Percentiles rank a stretch among this genome's conserved stretches.
Conservation (phyloP, 1,284 basidiomycete species). For the Dichomitus squalens region DNA sequence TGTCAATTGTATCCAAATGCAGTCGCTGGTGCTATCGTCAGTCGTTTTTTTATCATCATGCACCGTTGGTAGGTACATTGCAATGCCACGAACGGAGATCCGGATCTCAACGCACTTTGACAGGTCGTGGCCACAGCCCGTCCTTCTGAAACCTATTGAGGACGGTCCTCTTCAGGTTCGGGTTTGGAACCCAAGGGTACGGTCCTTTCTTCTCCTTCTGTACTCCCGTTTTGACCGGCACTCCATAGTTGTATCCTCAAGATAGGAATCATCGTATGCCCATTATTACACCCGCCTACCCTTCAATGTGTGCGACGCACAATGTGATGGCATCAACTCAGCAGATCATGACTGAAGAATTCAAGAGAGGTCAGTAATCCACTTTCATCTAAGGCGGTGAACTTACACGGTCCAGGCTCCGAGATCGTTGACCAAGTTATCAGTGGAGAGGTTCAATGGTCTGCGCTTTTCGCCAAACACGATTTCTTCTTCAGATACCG, state of each 20-base stretch:
- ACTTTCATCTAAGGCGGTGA: not conserved
- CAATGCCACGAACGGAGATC: not conserved
- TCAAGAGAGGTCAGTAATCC: slow-evolving; percentile 75
- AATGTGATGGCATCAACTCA: slow-evolving; percentile 97
- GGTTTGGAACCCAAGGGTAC: slow-evolving; percentile 96
- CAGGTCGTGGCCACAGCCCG: slow-evolving; percentile 98
- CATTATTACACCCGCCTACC: slow-evolving; percentile 99
- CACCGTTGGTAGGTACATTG: slow-evolving; percentile 79
- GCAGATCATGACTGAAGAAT: slow-evolving; percentile 95
- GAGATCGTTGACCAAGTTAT: slow-evolving; percentile 94
- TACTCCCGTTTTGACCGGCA: not conserved
- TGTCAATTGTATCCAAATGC: slow-evolving; percentile 98
- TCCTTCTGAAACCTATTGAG: slow-evolving; percentile 95
- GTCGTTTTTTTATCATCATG: slow-evolving; percentile 96
- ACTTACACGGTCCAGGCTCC: slow-evolving; percentile 57
- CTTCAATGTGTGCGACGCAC: slow-evolving; percentile 99
- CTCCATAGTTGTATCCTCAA: slow-evolving; percentile 80
- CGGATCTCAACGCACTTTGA: not conserved
- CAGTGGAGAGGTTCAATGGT: slow-evolving; percentile 83
- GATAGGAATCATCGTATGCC: slow-evolving; percentile 98
- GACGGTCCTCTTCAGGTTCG: slow-evolving; percentile 91
- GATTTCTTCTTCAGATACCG: slow-evolving; percentile 98
- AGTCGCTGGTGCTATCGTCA: slow-evolving; percentile 92
- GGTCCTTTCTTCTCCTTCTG: slow-evolving; percentile 10
- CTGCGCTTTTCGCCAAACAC: slow-evolving; percentile 89